Evolutionary conservation across 2,329 filamentous ascomycete genomes (phyloP).

Genomic region (Aspergillus sp.): DNA sequence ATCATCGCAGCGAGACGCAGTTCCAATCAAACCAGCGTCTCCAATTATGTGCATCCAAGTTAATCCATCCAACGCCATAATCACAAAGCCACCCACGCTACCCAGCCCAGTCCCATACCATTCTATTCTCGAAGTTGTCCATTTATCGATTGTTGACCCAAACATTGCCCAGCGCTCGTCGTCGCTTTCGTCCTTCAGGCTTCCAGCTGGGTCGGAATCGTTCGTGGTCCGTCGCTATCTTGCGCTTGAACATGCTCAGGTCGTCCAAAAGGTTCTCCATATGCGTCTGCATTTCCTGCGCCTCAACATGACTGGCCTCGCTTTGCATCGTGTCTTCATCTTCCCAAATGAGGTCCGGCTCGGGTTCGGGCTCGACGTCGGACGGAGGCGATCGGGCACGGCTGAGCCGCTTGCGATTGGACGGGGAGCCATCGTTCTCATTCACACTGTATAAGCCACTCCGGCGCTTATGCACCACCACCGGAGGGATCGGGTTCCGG

Average conservation of each 20-base stretch:
- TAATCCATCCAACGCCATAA: slow-evolving; percentile 4
- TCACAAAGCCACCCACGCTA: slow-evolving; percentile 7
- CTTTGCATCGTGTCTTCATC: slow-evolving; percentile 57
- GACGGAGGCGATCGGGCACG: slow-evolving; percentile 30
- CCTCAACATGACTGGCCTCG: slow-evolving; percentile 46
- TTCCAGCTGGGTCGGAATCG: slow-evolving; percentile 37
- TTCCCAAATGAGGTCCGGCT: slow-evolving; percentile 46
- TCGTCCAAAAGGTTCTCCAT: slow-evolving; percentile 84
- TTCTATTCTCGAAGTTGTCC: not conserved
- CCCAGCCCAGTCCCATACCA: not conserved
- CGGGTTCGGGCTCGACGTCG: slow-evolving; percentile 34
- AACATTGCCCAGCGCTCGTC: slow-evolving; percentile 35
- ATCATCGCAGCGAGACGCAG: slow-evolving; percentile 6
- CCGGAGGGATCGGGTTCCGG: slow-evolving; percentile 81
- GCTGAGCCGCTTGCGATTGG: slow-evolving; percentile 47
- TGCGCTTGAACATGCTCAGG: slow-evolving; percentile 75
- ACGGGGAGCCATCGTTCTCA: slow-evolving; percentile 62
- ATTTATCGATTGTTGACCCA: slow-evolving; percentile 29
- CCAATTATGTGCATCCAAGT: not conserved
- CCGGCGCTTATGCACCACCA: slow-evolving; percentile 35
- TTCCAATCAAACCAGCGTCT: not conserved
- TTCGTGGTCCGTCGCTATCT: slow-evolving; percentile 74
- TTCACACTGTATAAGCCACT: slow-evolving; percentile 47
- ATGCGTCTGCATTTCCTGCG: slow-evolving; percentile 72
- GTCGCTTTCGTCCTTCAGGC: slow-evolving; percentile 27